phyloP scores from a whole-genome alignment of 345 rosid species.

The Eucalyptus pauciflora region DNA sequence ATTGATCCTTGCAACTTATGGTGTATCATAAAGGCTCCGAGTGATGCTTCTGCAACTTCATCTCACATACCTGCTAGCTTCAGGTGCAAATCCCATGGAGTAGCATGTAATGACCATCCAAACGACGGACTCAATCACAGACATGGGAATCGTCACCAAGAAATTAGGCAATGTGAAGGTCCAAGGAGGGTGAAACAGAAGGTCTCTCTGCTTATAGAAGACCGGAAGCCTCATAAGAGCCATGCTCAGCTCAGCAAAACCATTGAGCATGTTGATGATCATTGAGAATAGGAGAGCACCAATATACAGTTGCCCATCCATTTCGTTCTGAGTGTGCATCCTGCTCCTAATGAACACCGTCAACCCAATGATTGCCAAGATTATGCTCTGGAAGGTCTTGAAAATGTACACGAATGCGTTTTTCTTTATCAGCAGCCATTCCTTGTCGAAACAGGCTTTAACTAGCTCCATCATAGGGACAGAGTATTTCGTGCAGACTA shows the following conservation, averaged over 20 bases:
- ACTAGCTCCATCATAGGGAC: slow-evolving; percentile 56
- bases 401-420: slow-evolving; percentile 55
- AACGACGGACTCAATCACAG: slow-evolving; percentile 49
- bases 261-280: slow-evolving; percentile 79
- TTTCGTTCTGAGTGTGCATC: slow-evolving; percentile 34
- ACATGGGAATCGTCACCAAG: slow-evolving; percentile 52
- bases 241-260: slow-evolving; percentile 65
- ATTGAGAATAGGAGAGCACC: slow-evolving; percentile 41
- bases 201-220: slow-evolving; percentile 84
- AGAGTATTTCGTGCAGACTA: slow-evolving; percentile 29
- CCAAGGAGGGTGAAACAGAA: slow-evolving; percentile 82
- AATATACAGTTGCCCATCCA: slow-evolving; percentile 29
- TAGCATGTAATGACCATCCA: slow-evolving; percentile 57
- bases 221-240: slow-evolving; percentile 59
- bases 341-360: slow-evolving; percentile 51
- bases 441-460: slow-evolving; percentile 68
- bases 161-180: slow-evolving; percentile 61
- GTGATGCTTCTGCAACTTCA: background rate
- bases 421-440: slow-evolving; percentile 51
- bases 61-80: slow-evolving; percentile 38
- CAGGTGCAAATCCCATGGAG: slow-evolving; percentile 75
- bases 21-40: background rate
- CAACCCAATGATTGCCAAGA: slow-evolving; percentile 34
- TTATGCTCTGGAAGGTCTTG: slow-evolving; percentile 55
- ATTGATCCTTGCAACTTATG: background rate